Evolutionary conservation across 2,329 filamentous ascomycete species (phyloP), one percentile per base, ranked within the genome.

Genomic region (Beauveria scarabaeidicola): DNA sequence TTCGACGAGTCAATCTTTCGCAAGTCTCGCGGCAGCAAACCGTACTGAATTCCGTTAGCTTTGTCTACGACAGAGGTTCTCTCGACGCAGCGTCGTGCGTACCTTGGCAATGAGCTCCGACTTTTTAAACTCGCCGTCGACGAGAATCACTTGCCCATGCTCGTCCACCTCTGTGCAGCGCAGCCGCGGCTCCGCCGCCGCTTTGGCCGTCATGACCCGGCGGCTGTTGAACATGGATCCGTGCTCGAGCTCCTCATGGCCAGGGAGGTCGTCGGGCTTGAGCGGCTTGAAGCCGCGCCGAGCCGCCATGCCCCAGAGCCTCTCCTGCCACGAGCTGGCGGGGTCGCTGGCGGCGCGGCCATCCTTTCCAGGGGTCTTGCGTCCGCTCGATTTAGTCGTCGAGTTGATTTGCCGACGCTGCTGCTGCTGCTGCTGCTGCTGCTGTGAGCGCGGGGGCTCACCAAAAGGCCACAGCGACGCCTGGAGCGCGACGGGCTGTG

Each of bases 1-100:
- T 95, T 90, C 61, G 91, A 96, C 15, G 92, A 97, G 72, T 99
- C 94, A 69, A 99, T 97, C 75, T 99, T 99, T 67, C 94, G 89
- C 60, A 99, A 79, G 77, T 99, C 94, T 63, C 94, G 92, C 59
- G 94, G 93, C 52, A 97, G 82, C 27, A 97, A 82, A 46, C 92
- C 92, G 71, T 96, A 97, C 89, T 93, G 40, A 5, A 3, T 41
- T 19, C 17, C 40, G 41, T 13, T 47, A 38, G 41, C 57, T 57
- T 36, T 10, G 8, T 17, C 17, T 6, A 32, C 19, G 32, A 44
- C 17, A n/a, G 21, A 11, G 38, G 4, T 15, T 36, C 11, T 36
- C 32, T 36, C 32, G 5, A 6, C 32, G 11, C 32, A 15, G 13
- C 11, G 11, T 36, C 5, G 5, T 36, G 13, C 66, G 56, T 74